Conservation (phyloP, 352 stramenopile genomes). For the Phytophthora tubulina region DNA sequence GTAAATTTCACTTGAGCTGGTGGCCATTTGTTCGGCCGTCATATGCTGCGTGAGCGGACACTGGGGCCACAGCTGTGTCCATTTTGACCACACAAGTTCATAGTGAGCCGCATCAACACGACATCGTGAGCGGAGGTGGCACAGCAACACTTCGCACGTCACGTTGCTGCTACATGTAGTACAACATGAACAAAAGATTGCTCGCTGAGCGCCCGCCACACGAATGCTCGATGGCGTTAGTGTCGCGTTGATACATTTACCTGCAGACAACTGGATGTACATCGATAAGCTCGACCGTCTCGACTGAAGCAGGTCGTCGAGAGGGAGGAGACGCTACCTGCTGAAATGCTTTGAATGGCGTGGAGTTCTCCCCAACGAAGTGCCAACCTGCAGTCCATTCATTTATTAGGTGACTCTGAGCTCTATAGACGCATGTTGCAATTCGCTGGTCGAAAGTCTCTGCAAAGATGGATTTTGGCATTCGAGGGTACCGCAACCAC, state of each 20-base stretch:
- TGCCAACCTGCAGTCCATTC: too few relatives aligned
- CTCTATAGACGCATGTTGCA: too few relatives aligned
- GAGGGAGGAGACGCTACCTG: too few relatives aligned
- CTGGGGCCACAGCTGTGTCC: constrained; percentile 5
- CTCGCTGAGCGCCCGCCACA: constrained; percentile 23
- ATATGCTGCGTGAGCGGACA: constrained; percentile 28
- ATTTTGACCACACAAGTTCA: constrained; percentile 1
- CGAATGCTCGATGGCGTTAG: constrained; percentile 5
- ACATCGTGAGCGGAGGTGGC: too few relatives aligned
- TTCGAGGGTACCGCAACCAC: too few relatives aligned
- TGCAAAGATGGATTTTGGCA: too few relatives aligned
- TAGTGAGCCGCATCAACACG: constrained; percentile 1
- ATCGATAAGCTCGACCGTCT: constrained; percentile 8
- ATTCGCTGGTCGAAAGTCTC: too few relatives aligned
- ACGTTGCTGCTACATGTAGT: neutral
- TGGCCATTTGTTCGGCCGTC: constrained; percentile 9
- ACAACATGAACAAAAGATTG: neutral
- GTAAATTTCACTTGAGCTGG: constrained; percentile 15
- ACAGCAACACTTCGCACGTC: neutral
- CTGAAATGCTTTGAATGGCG: too few relatives aligned
- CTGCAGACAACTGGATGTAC: neutral
- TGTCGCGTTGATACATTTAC: neutral
- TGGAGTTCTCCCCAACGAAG: too few relatives aligned
- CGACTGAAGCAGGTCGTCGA: neutral
- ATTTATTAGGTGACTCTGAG: too few relatives aligned